Evolutionary conservation across 75 land plant genomes (phyloP).

Genomic region (Cryptomeria japonica): DNA sequence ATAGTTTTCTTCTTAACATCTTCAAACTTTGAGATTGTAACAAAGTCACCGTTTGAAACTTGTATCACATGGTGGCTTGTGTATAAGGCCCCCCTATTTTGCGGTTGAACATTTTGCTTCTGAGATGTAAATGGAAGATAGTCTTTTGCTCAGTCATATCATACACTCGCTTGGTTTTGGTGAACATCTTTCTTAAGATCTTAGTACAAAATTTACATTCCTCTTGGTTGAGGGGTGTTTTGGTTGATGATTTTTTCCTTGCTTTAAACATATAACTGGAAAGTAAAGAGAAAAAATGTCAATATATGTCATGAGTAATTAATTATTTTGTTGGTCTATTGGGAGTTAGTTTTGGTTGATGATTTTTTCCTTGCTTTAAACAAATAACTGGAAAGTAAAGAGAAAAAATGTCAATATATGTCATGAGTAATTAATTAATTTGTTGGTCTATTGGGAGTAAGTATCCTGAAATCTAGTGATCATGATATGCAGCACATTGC

Average conservation of each 20-base stretch:
- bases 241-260: constrained; percentile 11
- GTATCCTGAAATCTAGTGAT: background rate
- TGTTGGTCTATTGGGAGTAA: background rate
- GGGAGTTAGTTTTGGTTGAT: constrained; percentile 4
- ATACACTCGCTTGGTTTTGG: too few relatives aligned
- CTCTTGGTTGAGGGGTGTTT: background rate
- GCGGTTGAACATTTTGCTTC: background rate
- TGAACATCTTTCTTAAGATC: too few relatives aligned
- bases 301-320: background rate
- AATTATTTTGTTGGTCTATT: too few relatives aligned
- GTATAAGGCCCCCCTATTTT: background rate
- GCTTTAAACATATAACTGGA: background rate
- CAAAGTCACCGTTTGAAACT: background rate
- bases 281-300: background rate
- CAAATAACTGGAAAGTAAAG: background rate
- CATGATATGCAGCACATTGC: constrained; percentile 82
- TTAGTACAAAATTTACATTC: background rate
- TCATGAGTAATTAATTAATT: background rate
- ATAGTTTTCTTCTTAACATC: too few relatives aligned
- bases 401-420: background rate
- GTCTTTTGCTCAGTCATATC: background rate
- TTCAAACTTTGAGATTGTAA: background rate
- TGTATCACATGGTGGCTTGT: background rate
- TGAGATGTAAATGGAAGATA: background rate
- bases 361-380: constrained; percentile 1